phyloP scores from a whole-genome alignment of 371 early-diverging fungal species.

The Mortierella sp. region DNA sequence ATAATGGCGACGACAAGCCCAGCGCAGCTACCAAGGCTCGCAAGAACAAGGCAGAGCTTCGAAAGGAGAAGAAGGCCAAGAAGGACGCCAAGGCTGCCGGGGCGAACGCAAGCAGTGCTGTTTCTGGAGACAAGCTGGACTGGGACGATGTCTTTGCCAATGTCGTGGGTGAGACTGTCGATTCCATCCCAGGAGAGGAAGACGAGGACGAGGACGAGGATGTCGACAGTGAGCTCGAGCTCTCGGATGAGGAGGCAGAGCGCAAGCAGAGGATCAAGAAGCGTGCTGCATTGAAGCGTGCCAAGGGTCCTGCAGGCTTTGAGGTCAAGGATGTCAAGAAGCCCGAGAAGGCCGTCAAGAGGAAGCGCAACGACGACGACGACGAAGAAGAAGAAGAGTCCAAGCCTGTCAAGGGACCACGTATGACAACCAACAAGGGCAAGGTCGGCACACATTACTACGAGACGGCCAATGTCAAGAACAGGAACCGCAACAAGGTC shows the following conservation, averaged over 20 bases:
- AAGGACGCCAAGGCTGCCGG: slow-evolving; percentile 50
- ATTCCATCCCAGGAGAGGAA: slow-evolving; percentile 58
- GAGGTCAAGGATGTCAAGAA: slow-evolving; percentile 50
- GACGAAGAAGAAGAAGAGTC: slow-evolving; percentile 52
- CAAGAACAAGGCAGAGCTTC: slow-evolving; percentile 55
- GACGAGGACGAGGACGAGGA: slow-evolving; percentile 61
- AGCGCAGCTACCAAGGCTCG: slow-evolving; percentile 27
- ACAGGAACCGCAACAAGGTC: slow-evolving; percentile 83
- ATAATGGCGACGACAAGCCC: slow-evolving; percentile 44
- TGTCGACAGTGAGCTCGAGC: slow-evolving; percentile 68
- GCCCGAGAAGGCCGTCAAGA: slow-evolving; percentile 52
- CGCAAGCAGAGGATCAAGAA: slow-evolving; percentile 53
- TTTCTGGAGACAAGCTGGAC: slow-evolving; percentile 69
- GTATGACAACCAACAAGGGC: slow-evolving; percentile 86
- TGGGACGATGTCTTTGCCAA: slow-evolving; percentile 92
- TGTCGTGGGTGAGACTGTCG: slow-evolving; percentile 80
- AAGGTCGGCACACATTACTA: slow-evolving; percentile 91
- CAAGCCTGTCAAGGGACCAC: slow-evolving; percentile 64
- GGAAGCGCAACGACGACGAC: slow-evolving; percentile 56
- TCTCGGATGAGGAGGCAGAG: slow-evolving; percentile 60
- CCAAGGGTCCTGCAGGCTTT: slow-evolving; percentile 19
- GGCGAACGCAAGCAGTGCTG: slow-evolving; percentile 32
- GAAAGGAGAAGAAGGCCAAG: slow-evolving; percentile 49
- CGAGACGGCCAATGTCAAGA: slow-evolving; percentile 92
- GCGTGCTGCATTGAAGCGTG: slow-evolving; percentile 36